Base-by-base conservation (phyloP, 2,329 filamentous ascomycete genomes). In the Fusarium tuaranense region DNA sequence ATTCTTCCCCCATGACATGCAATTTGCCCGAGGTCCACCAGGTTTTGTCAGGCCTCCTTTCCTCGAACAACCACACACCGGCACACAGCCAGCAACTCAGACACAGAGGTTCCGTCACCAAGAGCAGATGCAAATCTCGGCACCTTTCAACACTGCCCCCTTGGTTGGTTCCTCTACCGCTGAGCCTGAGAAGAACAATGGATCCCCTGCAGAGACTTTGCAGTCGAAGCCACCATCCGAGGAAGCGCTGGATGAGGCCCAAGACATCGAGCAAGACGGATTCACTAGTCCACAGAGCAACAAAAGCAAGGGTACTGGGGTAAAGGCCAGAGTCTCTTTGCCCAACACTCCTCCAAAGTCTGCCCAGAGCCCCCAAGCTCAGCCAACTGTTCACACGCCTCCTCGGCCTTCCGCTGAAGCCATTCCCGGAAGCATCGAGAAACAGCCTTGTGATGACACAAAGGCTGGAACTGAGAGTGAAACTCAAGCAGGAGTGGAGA, bases 191-290 rank as follows among this genome's bases (percentile, higher is more conserved):
- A 41, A 58, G 22, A 41, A 41, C 8, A n/a, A 46, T n/a, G 34
- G 63, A 38, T 2, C 38, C 14, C 4, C 44, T 6, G 38, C 70
- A 14, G 71, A 74, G 30, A 61, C 53, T 30, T 34, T 68, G 7
- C 81, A 80, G 61, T 80, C 79, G 8, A 82, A 83, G 65, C 78
- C 78, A 10, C 74, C 78, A 3, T 75, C 74, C 2, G 81, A 82
- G 46, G 80, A 82, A 53, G 71, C 68, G 0, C 32, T 81, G 34
- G 68, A 71, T 44, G 61, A 64, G 5, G 72, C 71, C 6, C 39
- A 58, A 13, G 18, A 38, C 8, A 32, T 38, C 22, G 66, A 60
- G 48, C 60, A 57, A 30, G 25, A 53, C 39, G 34, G 27, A 3
- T 12, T 18, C 7, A 34, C 46, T 25, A 67, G 69, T 13, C 72